phyloP scores from a whole-genome alignment of 257 asterid genomes.

The Lycium ferocissimum region DNA sequence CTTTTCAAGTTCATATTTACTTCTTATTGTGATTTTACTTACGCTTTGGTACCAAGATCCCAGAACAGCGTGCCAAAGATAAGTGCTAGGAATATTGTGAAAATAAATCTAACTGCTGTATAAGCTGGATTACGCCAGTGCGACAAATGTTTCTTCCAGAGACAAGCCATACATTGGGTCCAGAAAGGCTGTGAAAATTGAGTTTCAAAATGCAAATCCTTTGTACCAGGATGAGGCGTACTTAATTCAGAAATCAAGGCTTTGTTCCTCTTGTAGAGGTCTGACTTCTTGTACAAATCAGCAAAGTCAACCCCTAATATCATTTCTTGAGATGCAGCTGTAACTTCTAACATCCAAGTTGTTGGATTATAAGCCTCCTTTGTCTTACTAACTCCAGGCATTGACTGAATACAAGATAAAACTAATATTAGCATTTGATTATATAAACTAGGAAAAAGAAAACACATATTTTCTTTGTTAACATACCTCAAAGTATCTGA shows the following conservation, averaged over 20 bases:
- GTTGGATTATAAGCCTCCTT: slow-evolving; percentile 77
- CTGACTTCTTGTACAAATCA: slow-evolving; percentile 61
- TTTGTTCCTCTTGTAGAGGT: slow-evolving; percentile 70
- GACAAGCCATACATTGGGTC: slow-evolving; percentile 77
- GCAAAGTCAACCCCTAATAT: slow-evolving; percentile 61
- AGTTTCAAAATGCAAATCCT: slow-evolving; percentile 60
- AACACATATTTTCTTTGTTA: background rate
- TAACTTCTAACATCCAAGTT: slow-evolving; percentile 85
- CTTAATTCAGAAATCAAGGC: slow-evolving; percentile 65
- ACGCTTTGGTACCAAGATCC: slow-evolving; percentile 71
- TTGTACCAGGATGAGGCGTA: slow-evolving; percentile 73
- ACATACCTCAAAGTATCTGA: slow-evolving; percentile 68
- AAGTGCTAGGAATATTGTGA: slow-evolving; percentile 66
- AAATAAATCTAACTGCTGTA: slow-evolving; percentile 66
- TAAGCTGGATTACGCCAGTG: slow-evolving; percentile 88
- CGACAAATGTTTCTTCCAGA: slow-evolving; percentile 85
- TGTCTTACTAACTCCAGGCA: slow-evolving; percentile 62
- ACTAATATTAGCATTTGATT: background rate
- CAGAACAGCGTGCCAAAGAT: slow-evolving; percentile 81
- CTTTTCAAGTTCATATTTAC: background rate
- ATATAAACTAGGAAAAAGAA: background rate
- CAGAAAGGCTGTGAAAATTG: slow-evolving; percentile 68
- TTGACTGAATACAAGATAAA: slow-evolving; percentile 33
- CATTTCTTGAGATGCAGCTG: slow-evolving; percentile 66
- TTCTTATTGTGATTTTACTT: slow-evolving; percentile 31